Evolutionary conservation across 768 basidiomycete species (phyloP).

Genomic region (Sporobolomyces roseus): DNA sequence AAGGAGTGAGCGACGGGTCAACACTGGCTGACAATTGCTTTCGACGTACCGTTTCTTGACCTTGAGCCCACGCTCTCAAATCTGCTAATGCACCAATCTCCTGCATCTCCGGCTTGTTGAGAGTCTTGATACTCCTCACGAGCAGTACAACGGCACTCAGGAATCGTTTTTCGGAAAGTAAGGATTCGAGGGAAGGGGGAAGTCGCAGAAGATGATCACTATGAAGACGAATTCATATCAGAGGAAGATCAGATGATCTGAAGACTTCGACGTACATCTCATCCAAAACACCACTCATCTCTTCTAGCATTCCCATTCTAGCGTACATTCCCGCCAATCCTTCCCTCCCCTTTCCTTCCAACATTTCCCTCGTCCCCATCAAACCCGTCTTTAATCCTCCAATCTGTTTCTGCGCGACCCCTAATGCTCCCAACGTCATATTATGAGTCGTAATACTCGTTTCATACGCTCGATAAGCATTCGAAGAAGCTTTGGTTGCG

Average conservation of each 20-base stretch:
- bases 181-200: slow-evolving; percentile 82
- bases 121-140: slow-evolving; percentile 79
- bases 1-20: neutral
- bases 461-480: slow-evolving; percentile 87
- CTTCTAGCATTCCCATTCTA: slow-evolving; percentile 82
- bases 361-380: slow-evolving; percentile 55
- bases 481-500: slow-evolving; percentile 80
- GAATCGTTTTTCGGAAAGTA: slow-evolving; percentile 93
- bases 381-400: slow-evolving; percentile 65
- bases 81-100: slow-evolving; percentile 95
- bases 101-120: slow-evolving; percentile 84
- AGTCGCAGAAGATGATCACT: slow-evolving; percentile 87
- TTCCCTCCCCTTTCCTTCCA: slow-evolving; percentile 68
- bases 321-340: slow-evolving; percentile 88
- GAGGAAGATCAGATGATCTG: neutral
- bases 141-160: slow-evolving; percentile 82
- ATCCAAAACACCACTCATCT: slow-evolving; percentile 91
- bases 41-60: slow-evolving; percentile 82
- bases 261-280: slow-evolving; percentile 68
- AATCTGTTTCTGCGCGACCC: slow-evolving; percentile 69
- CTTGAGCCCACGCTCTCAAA: slow-evolving; percentile 71
- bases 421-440: slow-evolving; percentile 66
- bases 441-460: slow-evolving; percentile 89
- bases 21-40: too few species aligned
- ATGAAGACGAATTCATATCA: slow-evolving; percentile 40